Evolutionary conservation across 768 basidiomycete genomes (phyloP).

Genomic region (Kwoniella bestiolae): DNA sequence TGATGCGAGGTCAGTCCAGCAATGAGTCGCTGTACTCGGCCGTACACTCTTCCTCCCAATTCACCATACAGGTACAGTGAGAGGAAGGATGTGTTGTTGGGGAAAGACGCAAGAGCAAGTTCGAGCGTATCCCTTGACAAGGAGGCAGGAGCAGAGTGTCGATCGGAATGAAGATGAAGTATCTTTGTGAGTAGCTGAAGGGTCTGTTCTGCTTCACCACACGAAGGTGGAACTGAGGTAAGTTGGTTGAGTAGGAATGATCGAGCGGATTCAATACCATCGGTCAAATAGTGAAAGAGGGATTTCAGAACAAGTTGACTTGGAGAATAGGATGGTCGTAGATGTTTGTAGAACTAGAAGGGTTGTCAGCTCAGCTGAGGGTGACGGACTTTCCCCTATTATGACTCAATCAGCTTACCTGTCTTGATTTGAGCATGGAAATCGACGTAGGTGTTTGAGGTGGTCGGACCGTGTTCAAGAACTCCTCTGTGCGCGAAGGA

Average conservation of each 20-base stretch:
- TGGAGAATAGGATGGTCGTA: background rate
- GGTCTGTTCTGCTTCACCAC: slow-evolving; percentile 51
- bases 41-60: slow-evolving; percentile 54
- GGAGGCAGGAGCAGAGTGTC: slow-evolving; percentile 40
- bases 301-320: slow-evolving; percentile 35
- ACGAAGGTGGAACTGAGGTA: slow-evolving; percentile 25
- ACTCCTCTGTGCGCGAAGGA: slow-evolving; percentile 14
- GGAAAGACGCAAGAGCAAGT: slow-evolving; percentile 51
- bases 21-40: slow-evolving; percentile 55
- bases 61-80: slow-evolving; percentile 56
- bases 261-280: slow-evolving; percentile 40
- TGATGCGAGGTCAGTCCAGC: slow-evolving; percentile 28
- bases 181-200: slow-evolving; percentile 52
- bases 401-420: slow-evolving; percentile 28
- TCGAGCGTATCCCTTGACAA: slow-evolving; percentile 53
- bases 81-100: slow-evolving; percentile 58
- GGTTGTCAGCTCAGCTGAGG: background rate
- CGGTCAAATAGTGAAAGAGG: slow-evolving; percentile 43
- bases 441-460: slow-evolving; percentile 24
- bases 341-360: slow-evolving; percentile 1
- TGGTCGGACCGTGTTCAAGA: slow-evolving; percentile 13
- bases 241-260: slow-evolving; percentile 40
- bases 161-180: slow-evolving; percentile 42
- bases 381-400: too few species aligned
- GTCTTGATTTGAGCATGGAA: slow-evolving; percentile 33